Evolutionary conservation across 208 protist species (phyloP), one percentile per base, ranked within the genome.

Genomic region (Naegleria gruberi): DNA sequence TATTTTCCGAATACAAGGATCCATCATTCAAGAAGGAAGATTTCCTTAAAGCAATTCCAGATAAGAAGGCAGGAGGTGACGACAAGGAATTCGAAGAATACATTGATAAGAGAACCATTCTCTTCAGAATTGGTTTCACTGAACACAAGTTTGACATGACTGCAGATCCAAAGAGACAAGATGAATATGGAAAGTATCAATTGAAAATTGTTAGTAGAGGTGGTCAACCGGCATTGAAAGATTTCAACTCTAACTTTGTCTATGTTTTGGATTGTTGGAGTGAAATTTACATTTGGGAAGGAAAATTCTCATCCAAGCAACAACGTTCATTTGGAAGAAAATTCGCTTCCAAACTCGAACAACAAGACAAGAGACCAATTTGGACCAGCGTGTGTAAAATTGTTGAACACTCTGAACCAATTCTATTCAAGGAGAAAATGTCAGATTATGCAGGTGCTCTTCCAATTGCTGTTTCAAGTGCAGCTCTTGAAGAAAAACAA

Each of bases 221-320:
- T 5, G 5, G 7, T 7, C 45, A 88, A 55, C 84, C 45, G 23
- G 30, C 44, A 15, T 30, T 34, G 3, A 23, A 5, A 65, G 23
- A 45, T 41, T 88, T 88, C 4, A 88, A 65, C 0, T 34, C 37
- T 88, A 7, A 88, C 2, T 88, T 44, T 65, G 84, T 88, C n/a
- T 88, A 65, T 65, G 15, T 88, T 19, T 65, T 88, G 26, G 84
- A 88, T 88, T 88, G 84, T 65, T 88, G 42, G 2, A 65, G 12
- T 43, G 84, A 88, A 88, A 65, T 88, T 43, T 65, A 43, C 30
- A 88, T 88, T 65, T 88, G 84, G 84, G 84, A 88, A 88, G 84
- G 84, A 43, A 88, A 65, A 30, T 23, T 26, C 6, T 40, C 34
- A 30, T 42, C 6, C 1, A 40, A 55, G 26, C 0, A 10, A 43